phyloP scores from a whole-genome alignment of 2,329 filamentous ascomycete species.

The Paracorniculantispora psalliotae region DNA sequence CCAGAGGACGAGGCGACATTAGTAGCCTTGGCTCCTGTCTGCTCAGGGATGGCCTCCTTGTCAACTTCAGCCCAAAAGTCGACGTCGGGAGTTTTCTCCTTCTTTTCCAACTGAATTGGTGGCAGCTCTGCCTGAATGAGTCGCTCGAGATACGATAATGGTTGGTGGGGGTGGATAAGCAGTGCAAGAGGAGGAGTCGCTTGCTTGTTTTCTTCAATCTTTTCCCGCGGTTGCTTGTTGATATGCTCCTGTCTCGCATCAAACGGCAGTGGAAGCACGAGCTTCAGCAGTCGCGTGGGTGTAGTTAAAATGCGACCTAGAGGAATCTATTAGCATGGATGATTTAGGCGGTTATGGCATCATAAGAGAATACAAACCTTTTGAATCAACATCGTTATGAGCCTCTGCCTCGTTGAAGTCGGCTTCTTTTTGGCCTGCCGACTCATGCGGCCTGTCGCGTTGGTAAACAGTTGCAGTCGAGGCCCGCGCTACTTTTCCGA shows the following conservation, averaged over 20 bases:
- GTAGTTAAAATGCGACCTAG: slow-evolving; percentile 75
- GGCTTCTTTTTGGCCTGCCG: neutral
- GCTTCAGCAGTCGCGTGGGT: slow-evolving; percentile 72
- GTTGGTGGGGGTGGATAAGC: slow-evolving; percentile 83
- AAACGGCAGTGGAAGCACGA: slow-evolving; percentile 66
- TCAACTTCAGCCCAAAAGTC: slow-evolving; percentile 76
- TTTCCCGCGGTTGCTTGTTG: slow-evolving; percentile 35
- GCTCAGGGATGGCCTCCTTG: slow-evolving; percentile 43
- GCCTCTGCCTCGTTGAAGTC: slow-evolving; percentile 8
- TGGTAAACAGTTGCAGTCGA: slow-evolving; percentile 9
- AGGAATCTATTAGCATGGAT: neutral
- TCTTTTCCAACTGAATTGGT: slow-evolving; percentile 57
- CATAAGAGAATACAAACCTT: slow-evolving; percentile 16
- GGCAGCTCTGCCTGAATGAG: slow-evolving; percentile 85
- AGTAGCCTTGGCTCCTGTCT: slow-evolving; percentile 27
- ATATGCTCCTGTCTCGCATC: slow-evolving; percentile 34
- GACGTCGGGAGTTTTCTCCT: slow-evolving; percentile 67
- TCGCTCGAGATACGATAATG: slow-evolving; percentile 82
- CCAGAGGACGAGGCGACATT: slow-evolving; percentile 68
- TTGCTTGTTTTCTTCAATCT: slow-evolving; percentile 27
- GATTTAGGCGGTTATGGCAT: neutral
- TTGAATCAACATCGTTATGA: slow-evolving; percentile 17
- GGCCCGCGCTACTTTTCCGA: slow-evolving; percentile 5
- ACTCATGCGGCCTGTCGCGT: neutral
- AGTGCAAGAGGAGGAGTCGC: slow-evolving; percentile 76